Evolutionary conservation across 345 rosid genomes (phyloP).

Genomic region (Salix viminalis): DNA sequence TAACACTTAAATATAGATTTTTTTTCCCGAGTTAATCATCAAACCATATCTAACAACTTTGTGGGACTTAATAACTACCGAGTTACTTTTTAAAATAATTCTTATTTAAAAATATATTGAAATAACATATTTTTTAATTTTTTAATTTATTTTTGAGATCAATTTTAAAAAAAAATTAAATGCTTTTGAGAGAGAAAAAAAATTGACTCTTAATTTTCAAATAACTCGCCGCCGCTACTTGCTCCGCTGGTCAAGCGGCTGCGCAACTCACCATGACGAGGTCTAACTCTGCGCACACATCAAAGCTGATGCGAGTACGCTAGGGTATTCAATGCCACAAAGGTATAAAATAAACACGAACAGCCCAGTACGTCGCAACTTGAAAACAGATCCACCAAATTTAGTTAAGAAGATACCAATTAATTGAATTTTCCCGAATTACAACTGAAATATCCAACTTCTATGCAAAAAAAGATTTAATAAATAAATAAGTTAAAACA

Average conservation of each 20-base stretch:
- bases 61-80: too few relatives aligned
- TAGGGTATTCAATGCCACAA: not conserved
- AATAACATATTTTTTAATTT: too few relatives aligned
- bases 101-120: too few relatives aligned
- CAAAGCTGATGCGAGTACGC: not conserved
- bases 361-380: not conserved
- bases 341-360: not conserved
- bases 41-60: too few relatives aligned
- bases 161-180: too few relatives aligned
- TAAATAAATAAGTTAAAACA: not conserved
- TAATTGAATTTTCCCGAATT: conserved; percentile 2
- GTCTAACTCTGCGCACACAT: not conserved
- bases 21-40: too few relatives aligned
- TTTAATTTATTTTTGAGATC: too few relatives aligned
- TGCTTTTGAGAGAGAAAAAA: too few relatives aligned
- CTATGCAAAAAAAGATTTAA: not conserved
- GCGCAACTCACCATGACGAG: not conserved
- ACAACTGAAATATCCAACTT: conserved; percentile 1
- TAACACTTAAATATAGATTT: too few relatives aligned
- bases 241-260: conserved; percentile 3
- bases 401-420: not conserved
- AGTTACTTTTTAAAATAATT: too few relatives aligned
- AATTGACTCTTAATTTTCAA: not conserved
- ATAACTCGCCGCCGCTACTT: not conserved
- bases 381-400: not conserved